A percentile compares a stretch with the other conserved stretches of the same genome.
phyloP scores from a whole-genome alignment of 2,329 filamentous ascomycete species.

The Trichoderma afroharzianum region DNA sequence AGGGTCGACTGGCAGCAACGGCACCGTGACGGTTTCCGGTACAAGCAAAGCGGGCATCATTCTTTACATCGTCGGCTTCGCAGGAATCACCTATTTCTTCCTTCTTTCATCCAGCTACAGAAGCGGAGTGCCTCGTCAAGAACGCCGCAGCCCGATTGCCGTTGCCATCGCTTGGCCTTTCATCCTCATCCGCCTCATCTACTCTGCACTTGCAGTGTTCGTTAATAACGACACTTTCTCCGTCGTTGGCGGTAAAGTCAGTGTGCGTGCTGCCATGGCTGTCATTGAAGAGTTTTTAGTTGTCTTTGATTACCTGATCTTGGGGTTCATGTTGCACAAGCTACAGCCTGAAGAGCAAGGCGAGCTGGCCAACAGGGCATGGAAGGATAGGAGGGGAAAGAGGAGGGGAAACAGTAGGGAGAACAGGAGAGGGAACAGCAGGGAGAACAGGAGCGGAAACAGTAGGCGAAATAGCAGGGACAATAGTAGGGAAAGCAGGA shows the following conservation, averaged over 20 bases:
- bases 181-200: slow-evolving; percentile 47
- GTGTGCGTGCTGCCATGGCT: slow-evolving; percentile 43
- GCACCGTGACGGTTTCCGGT: not conserved
- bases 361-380: not conserved
- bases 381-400: not conserved
- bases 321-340: slow-evolving; percentile 39
- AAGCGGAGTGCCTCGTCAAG: slow-evolving; percentile 35
- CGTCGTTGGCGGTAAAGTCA: slow-evolving; percentile 35
- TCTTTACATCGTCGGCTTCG: slow-evolving; percentile 36
- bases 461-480: not conserved
- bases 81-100: slow-evolving; percentile 40
- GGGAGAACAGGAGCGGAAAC: no score
- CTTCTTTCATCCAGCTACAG: slow-evolving; percentile 31
- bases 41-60: slow-evolving; percentile 19
- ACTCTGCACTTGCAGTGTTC: slow-evolving; percentile 43
- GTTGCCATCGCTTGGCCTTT: slow-evolving; percentile 44
- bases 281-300: slow-evolving; percentile 49
- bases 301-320: slow-evolving; percentile 38
- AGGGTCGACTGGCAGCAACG: slow-evolving; percentile 27
- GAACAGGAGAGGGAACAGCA: not conserved
- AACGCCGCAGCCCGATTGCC: slow-evolving; percentile 44
- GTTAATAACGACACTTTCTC: slow-evolving; percentile 40
- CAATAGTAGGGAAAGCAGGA: not conserved
- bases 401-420: not conserved
- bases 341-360: slow-evolving; percentile 10